Conservation (phyloP, 2,329 filamentous ascomycete genomes). For the Sarocladium oryzae region DNA sequence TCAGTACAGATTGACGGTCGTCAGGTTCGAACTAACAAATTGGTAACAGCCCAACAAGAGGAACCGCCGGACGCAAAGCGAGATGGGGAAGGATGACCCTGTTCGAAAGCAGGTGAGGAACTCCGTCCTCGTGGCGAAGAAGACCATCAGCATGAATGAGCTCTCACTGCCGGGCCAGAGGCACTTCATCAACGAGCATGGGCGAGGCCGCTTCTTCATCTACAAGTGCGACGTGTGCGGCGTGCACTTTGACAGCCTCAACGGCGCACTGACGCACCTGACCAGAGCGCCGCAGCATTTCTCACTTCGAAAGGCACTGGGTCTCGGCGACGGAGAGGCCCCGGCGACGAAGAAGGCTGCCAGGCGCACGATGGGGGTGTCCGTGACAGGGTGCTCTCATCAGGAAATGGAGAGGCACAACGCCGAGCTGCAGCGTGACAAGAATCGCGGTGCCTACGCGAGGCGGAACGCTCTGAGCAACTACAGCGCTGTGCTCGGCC, state of each 20-base stretch:
- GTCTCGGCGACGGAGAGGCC: too few species aligned
- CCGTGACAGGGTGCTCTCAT: neutral
- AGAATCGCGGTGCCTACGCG: neutral
- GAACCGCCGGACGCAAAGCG: neutral
- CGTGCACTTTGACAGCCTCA: neutral
- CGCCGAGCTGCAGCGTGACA: neutral
- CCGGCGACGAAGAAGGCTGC: neutral
- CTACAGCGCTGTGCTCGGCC: neutral
- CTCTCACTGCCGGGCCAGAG: neutral
- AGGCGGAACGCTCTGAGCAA: neutral
- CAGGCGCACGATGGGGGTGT: neutral
- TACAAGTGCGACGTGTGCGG: slow-evolving; percentile 3
- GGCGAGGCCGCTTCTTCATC: neutral
- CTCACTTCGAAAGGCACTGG: neutral
- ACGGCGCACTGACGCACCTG: neutral
- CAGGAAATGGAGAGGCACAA: neutral
- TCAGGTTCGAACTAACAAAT: too few species aligned
- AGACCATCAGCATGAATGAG: neutral
- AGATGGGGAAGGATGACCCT: neutral
- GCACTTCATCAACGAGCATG: neutral
- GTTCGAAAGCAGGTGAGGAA: neutral
- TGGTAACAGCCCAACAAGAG: neutral
- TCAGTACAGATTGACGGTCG: too few species aligned
- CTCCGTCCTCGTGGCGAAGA: neutral
- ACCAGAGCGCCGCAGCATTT: neutral